Evolutionary conservation across 108 stramenopile species (phyloP), one percentile per base, ranked within the genome.

Genomic region (Cyclostephanos invisitatus): DNA sequence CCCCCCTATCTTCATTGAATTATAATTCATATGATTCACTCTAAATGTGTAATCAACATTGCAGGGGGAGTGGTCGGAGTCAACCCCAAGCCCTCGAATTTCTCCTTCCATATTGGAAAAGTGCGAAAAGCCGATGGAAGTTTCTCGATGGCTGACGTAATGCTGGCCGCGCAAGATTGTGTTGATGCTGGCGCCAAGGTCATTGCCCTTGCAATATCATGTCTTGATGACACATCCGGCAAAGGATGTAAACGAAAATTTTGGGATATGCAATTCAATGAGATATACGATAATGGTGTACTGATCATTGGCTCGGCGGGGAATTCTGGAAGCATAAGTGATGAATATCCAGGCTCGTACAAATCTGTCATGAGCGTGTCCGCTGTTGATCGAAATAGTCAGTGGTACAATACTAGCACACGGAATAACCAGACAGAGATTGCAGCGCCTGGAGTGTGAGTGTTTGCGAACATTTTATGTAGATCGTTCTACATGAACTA

Each of bases 281-380:
- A 75, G 18, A 24, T 67, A 11, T 67, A 74, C 15, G 65, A 83
- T 20, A 27, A 73, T 4, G 89, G 86, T 11, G 83, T 90, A 18
- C 44, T 83, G 3, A 40, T 85, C 18, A 62, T 88, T 74, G 90
- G 81, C 48, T 85, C 90, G 1, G 85, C 87, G 7, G 90, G 90
- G 8, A 91, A 91, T 73, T 62, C 24, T 54, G 85, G 79, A 40
- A 11, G 40, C 7, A 40, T 7, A 7, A 56, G 57, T 10, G 17
- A 21, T 36, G 37, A 65, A 35, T 87, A 81, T 67, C 90, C 90
- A 17, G 85, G 86, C 47, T 67, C 76, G 0, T 78, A 84, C 55
- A 40, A 36, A 0, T 32, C 40, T 6, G 86, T 88, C 22, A 83
- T 91, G 44, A 74, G 73, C 42, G 86, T 91, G 40, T 75, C 74